Base-by-base conservation (phyloP, 176 grass and related monocot genomes). In the Puccinellia tenuiflora region DNA sequence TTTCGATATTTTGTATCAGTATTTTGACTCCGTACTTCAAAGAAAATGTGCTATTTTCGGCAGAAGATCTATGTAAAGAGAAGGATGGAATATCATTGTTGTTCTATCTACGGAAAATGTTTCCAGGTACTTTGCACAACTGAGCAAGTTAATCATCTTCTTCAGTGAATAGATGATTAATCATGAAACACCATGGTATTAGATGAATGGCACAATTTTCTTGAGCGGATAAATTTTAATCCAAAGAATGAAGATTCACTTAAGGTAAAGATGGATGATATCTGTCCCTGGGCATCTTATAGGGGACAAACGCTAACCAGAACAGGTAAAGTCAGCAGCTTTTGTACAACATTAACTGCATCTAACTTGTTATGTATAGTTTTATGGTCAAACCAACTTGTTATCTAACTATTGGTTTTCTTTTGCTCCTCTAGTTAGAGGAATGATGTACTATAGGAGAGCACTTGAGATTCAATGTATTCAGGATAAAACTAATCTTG, bases 21-120 rank as follows among this genome's bases (percentile, higher is more conserved):
- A 88, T 97, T 68, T 87, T 97, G 68, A 97, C 94, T 87, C 92
- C 94, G 81, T 97, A 94, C 75, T 97, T 76, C 79, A 86, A 83
- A 84, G 94, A 97, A 86, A 85, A 92, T 10, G 94, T 97, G 16
- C 83, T 92, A 31, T 97, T 81, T 81, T 92, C 48, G 33, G 18
- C 14, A 8, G 84, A 90, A 0, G 94, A 97, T 79, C 90, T 97
- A 81, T 0, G 71, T 37, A 61, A 38, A 4, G 68, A 84, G 35
- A 94, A 97, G 66, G 94, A 97, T 87, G 92, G 88, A 38, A 94
- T 94, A 91, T 92, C 94, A 20, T 89, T 89, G 35, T 18, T 92
- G 30, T 97, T 91, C 75, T 97, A 97, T 68, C 81, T 97, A 47
- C 80, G 14, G 6, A 94, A 92, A 85, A 91, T 97, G 87, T 97